A percentile compares a stretch with the other conserved stretches of the same genome.
Evolutionary conservation across 106 monocot species (phyloP).

Genomic region (Acorus gramineus): DNA sequence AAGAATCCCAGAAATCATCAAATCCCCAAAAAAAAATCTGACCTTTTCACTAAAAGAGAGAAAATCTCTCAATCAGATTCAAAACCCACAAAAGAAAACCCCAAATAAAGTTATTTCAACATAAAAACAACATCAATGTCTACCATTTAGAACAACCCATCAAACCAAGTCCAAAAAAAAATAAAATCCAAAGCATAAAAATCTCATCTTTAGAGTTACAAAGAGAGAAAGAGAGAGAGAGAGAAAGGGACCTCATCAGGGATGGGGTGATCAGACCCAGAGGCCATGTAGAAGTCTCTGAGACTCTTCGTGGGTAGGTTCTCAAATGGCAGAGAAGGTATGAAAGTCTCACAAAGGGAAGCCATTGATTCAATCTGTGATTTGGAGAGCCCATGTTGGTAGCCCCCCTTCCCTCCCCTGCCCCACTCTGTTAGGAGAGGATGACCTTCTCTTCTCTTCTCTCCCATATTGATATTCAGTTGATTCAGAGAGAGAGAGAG

Average conservation of each 20-base stretch:
- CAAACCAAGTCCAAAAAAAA: not conserved
- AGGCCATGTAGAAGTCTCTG: slow-evolving; percentile 42
- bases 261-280: slow-evolving; percentile 38
- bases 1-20: too few relatives aligned
- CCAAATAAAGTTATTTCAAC: too few relatives aligned
- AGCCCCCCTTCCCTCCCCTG: slow-evolving; percentile 9
- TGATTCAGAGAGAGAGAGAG: too few relatives aligned
- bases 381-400: slow-evolving; percentile 46
- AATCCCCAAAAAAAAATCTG: too few relatives aligned
- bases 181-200: not conserved
- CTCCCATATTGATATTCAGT: not conserved
- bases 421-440: slow-evolving; percentile 45
- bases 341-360: slow-evolving; percentile 65
- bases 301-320: slow-evolving; percentile 38
- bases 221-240: not conserved
- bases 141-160: not conserved
- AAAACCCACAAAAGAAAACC: too few relatives aligned
- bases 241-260: slow-evolving; percentile 53
- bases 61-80: too few relatives aligned
- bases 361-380: slow-evolving; percentile 40
- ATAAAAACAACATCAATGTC: too few relatives aligned
- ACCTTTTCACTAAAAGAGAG: too few relatives aligned
- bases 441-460: slow-evolving; percentile 22
- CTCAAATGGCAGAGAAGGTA: slow-evolving; percentile 42
- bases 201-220: not conserved